Evolutionary conservation across 306 rosid genomes (phyloP).

Genomic region (Citrullus amarus): DNA sequence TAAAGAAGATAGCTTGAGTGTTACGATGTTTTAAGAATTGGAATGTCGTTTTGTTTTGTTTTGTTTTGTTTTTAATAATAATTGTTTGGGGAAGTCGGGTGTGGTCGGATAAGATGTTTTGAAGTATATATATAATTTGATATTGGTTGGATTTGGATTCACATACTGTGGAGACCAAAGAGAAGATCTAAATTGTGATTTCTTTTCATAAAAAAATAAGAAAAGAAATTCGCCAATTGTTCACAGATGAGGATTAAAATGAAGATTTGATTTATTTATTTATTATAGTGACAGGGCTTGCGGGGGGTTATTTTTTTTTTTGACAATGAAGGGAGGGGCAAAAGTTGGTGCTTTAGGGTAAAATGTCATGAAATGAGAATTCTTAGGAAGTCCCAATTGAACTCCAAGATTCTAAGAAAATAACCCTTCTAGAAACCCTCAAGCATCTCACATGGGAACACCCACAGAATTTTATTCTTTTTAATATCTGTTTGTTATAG

Average conservation of each 20-base stretch:
- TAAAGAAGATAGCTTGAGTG: neutral
- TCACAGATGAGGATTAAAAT: no score
- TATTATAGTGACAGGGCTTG: neutral
- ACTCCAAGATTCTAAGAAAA: neutral
- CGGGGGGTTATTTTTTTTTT: no score
- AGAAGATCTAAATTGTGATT: no score
- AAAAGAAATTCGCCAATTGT: no score
- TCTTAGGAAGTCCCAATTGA: neutral
- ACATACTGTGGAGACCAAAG: no score
- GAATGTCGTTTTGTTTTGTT: neutral
- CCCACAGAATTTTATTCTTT: neutral
- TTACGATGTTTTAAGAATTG: neutral
- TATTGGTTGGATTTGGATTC: no score
- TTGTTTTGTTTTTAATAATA: neutral
- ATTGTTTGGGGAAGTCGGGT: neutral
- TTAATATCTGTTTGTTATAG: no score
- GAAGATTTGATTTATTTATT: no score
- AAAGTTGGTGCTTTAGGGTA: neutral
- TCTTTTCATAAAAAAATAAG: no score
- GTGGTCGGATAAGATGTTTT: neutral
- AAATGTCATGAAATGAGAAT: neutral
- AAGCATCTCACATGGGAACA: neutral
- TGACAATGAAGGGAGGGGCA: no score
- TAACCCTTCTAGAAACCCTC: neutral
- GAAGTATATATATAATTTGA: no score